phyloP scores from a whole-genome alignment of 2,329 filamentous ascomycete species.

The Dactylellina sp. region DNA sequence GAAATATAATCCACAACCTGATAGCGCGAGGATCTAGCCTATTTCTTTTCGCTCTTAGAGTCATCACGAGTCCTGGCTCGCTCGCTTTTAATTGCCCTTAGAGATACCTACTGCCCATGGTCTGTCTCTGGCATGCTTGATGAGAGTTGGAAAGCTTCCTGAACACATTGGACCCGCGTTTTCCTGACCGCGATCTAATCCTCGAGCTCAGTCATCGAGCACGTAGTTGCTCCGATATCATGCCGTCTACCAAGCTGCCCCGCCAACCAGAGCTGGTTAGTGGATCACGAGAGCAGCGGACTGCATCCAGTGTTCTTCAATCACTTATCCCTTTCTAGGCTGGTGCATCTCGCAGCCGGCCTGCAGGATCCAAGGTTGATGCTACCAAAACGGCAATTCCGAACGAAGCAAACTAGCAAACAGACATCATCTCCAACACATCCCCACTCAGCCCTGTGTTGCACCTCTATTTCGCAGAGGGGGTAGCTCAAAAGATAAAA shows the following conservation, averaged over 20 bases:
- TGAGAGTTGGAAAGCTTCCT: not conserved
- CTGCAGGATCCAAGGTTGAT: conserved; percentile 9
- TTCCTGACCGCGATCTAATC: conserved; percentile 15
- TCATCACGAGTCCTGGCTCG: not conserved
- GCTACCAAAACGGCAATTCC: conserved; percentile 8
- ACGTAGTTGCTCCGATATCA: conserved; percentile 49
- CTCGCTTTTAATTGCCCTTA: not conserved
- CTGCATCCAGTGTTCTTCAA: conserved; percentile 20
- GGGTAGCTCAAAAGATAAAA: not conserved
- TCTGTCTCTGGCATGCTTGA: conserved; percentile 24
- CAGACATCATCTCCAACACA: conserved; percentile 2
- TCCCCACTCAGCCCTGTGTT: not conserved
- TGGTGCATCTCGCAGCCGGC: conserved; percentile 6
- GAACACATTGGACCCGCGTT: not conserved
- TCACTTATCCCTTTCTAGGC: conserved; percentile 34
- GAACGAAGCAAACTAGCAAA: not conserved
- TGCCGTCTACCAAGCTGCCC: conserved; percentile 30
- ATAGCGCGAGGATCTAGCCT: conserved; percentile 51
- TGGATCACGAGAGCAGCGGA: conserved; percentile 49
- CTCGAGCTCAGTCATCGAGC: not conserved
- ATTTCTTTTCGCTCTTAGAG: conserved; percentile 7
- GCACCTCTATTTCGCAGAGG: not conserved
- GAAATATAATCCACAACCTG: not conserved
- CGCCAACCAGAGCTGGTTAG: conserved; percentile 47
- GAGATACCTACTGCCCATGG: not conserved